These are phyloP conservation scores for Narthecium ossifragum DNA, from an alignment of 106 monocot genomes.

Conservation along the genomic window DNA sequence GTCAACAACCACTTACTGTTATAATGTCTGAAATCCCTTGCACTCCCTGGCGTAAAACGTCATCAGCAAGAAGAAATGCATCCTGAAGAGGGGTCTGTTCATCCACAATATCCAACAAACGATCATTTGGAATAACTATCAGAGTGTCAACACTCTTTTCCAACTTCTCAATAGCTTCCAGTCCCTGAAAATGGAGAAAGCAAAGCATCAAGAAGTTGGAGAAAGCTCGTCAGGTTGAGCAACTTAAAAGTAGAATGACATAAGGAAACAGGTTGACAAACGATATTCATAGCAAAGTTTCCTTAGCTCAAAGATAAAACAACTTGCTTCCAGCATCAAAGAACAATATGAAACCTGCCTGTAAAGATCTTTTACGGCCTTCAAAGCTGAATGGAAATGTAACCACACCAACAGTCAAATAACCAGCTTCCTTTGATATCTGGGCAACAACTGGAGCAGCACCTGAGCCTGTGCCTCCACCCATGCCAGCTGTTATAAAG, in stretches of 20 bases:
- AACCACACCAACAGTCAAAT: conserved; percentile 97
- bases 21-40: conserved; percentile 99
- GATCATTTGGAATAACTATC: conserved; percentile 97
- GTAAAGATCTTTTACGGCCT: conserved; percentile 88
- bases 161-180: conserved; percentile 91
- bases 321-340: no score
- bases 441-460: conserved; percentile 99
- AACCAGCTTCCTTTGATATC: conserved; percentile 94
- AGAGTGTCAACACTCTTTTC: conserved; percentile 94
- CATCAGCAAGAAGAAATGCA: conserved; percentile 96
- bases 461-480: conserved; percentile 95
- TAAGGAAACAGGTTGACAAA: no score
- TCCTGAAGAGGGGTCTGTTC: conserved; percentile 96
- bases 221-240: no score
- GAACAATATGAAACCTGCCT: background rate
- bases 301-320: no score
- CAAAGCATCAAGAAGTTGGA: background rate
- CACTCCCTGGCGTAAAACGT: conserved; percentile 95
- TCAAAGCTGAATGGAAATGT: conserved; percentile 99
- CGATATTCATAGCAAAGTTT: no score
- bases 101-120: conserved; percentile 80
- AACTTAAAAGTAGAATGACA: no score
- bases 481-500: conserved; percentile 98
- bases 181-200: conserved; percentile 43
- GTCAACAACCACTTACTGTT: conserved; percentile 41